Conservation (phyloP, 257 asterid genomes). For the Solanum habrochaites region DNA sequence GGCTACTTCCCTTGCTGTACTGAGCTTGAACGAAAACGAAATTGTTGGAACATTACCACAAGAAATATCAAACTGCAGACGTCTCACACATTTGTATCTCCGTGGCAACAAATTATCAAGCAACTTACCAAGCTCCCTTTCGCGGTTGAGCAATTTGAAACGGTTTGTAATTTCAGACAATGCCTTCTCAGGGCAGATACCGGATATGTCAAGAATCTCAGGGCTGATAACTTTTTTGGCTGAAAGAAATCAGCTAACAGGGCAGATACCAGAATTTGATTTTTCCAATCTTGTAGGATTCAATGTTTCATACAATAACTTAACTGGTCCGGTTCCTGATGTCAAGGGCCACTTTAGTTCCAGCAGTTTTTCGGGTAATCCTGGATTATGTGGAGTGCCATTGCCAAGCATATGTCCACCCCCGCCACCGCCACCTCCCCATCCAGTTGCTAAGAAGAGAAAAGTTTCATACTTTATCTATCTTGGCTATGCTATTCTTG, state of each 20-base stretch:
- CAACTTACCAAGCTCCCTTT: constrained; percentile 32
- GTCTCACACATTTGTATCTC: constrained; percentile 45
- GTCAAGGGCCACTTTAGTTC: constrained; percentile 16
- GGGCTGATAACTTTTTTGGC: constrained; percentile 54
- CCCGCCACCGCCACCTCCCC: constrained; percentile 10
- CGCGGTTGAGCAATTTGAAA: constrained; percentile 37
- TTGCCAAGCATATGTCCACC: constrained; percentile 33
- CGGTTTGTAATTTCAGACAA: constrained; percentile 36
- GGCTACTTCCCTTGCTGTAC: constrained; percentile 24
- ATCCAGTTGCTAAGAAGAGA: constrained; percentile 1
- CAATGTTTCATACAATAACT: constrained; percentile 55
- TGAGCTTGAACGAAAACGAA: constrained; percentile 44
- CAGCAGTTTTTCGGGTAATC: constrained; percentile 44
- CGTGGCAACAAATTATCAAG: constrained; percentile 37
- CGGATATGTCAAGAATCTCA: constrained; percentile 41
- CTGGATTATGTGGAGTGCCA: constrained; percentile 52
- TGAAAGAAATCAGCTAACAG: constrained; percentile 38
- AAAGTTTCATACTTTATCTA: constrained; percentile 28
- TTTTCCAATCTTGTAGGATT: constrained; percentile 45
- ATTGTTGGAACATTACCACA: constrained; percentile 33
- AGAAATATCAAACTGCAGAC: constrained; percentile 41
- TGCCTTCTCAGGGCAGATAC: constrained; percentile 49
- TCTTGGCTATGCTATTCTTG: constrained; percentile 48
- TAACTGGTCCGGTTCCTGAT: constrained; percentile 48
- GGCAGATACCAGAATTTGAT: constrained; percentile 34